Base-by-base conservation (phyloP, 108 stramenopile genomes). In the Skeletonema costatum region DNA sequence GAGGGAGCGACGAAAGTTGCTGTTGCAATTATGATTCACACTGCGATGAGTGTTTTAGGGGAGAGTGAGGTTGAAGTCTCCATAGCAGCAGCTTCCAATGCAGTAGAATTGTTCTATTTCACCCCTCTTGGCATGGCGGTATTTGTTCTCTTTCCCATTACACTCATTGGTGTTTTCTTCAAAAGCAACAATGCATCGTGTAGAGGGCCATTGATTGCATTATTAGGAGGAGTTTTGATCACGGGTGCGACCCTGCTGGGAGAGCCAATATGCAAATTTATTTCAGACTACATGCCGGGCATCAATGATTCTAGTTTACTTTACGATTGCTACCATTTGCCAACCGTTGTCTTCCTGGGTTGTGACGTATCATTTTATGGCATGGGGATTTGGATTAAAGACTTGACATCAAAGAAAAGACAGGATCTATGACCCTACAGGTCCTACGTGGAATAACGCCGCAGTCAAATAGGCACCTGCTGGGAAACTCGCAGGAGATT, bases 381-480 rank as follows among this genome's bases (percentile, higher is more conserved):
- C 19, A 51, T 62, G 6, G 60, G 32, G 2, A 63, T 44, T 30
- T 72, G 71, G 71, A 9, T 63, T 32, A 32, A 48, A 19, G 41
- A 68, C n/a, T 41, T 71, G 69, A 41, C 56, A 41, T 25, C 3
- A 11, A 42, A 46, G 32, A 48, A 72, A 17, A 33, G 48, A 44
- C 19, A 33, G 48, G 41, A 32, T 13, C 9, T 59, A 67, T 14
- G 65, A 73, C 39, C 70, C 56, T 56, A 64, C 60, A 48, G 84
- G 84, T 16, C 89, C 82, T 30, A 93, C 87, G 60, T 74, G 77
- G 68, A 95, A 95, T 17, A 93, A 65, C 11, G 94, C 92, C 10
- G 90, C 92, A 8, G 94, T 95, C 60, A 95, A 80, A 53, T 95
- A 95, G 29, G 86, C 85, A 4, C 92, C 90, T 1, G 94, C 90